phyloP scores from a whole-genome alignment of 257 asterid genomes.

The Verbascum thapsus region DNA sequence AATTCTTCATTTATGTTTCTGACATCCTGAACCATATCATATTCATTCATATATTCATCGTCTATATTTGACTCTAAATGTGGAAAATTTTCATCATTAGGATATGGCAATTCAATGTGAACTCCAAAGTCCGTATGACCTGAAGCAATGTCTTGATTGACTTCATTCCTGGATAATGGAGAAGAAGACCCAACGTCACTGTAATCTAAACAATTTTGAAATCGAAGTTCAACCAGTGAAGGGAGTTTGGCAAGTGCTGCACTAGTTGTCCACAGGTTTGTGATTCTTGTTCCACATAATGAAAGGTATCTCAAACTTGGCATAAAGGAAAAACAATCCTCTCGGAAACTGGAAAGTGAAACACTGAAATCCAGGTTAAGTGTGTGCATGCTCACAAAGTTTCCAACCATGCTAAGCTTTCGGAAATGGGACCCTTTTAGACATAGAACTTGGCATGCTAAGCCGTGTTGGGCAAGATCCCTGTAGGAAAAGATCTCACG shows the following conservation, averaged over 20 bases:
- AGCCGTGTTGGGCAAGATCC: slow-evolving; percentile 82
- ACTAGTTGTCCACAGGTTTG: slow-evolving; percentile 86
- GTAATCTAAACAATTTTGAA: slow-evolving; percentile 55
- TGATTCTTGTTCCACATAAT: slow-evolving; percentile 77
- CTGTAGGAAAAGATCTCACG: slow-evolving; percentile 45
- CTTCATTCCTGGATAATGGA: slow-evolving; percentile 42
- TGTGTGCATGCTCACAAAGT: slow-evolving; percentile 55
- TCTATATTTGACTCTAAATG: slow-evolving; percentile 40
- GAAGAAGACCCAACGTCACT: slow-evolving; percentile 41
- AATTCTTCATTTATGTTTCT: slow-evolving; percentile 51
- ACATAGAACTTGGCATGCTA: slow-evolving; percentile 69
- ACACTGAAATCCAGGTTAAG: slow-evolving; percentile 90
- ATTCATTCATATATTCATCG: slow-evolving; percentile 48
- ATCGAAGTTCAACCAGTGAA: slow-evolving; percentile 74
- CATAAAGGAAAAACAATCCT: slow-evolving; percentile 82
- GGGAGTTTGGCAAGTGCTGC: slow-evolving; percentile 82
- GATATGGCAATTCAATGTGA: slow-evolving; percentile 43
- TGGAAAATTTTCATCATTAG: slow-evolving; percentile 41
- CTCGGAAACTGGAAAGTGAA: slow-evolving; percentile 77
- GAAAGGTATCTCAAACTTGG: slow-evolving; percentile 82
- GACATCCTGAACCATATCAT: slow-evolving; percentile 43
- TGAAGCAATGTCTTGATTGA: slow-evolving; percentile 38
- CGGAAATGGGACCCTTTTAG: slow-evolving; percentile 81
- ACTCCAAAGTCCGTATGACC: slow-evolving; percentile 37
- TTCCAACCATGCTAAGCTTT: slow-evolving; percentile 78